Evolutionary conservation across 305 asterid species (phyloP), one percentile per base, ranked within the genome.

Genomic region (Solanum hybrid): DNA sequence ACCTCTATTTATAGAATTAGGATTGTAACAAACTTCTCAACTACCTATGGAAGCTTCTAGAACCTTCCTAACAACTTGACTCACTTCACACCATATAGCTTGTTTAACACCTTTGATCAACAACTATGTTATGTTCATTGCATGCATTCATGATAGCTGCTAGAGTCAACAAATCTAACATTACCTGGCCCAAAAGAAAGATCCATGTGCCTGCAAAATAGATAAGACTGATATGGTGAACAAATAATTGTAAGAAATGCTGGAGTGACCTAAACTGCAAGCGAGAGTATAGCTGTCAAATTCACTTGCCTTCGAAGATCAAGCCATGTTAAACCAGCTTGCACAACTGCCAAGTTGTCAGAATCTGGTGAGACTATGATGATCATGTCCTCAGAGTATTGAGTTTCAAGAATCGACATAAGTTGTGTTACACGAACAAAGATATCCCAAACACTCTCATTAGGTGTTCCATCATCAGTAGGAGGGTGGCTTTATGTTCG

Each of bases 341-440:
- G 98, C 34, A 97, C 93, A 91, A 97, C 93, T 1, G 98, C 88
- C 91, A 97, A 89, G 92, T 96, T 97, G 92, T 97, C 96, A 2
- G 99, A 96, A 92, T 97, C 98, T 1, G 98, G 98, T 27, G 99
- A 97, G 32, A 97, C 98, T 85, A 97, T 95, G 76, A 97, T 85
- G 46, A 96, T 95, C 1, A 96, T 95, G 85, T 95, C 96, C 37
- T 90, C 98, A 0, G 99, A 92, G 79, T 97, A 97, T 73, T 96
- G 98, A 3, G 98, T 96, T 93, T 97, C 99, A 27, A 97, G 99
- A 90, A 97, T 95, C 1, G 99, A 96, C 99, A 96, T 97, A 91
- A 97, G 96, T 76, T 96, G 98, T 16, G 98, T 97, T 79, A 96
- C 96, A 24, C 98, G 98, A 60, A 97, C 99, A 91, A 96, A 96